Conservation (phyloP, 495 filamentous ascomycete species). For the Aspergillus haitiensis region DNA sequence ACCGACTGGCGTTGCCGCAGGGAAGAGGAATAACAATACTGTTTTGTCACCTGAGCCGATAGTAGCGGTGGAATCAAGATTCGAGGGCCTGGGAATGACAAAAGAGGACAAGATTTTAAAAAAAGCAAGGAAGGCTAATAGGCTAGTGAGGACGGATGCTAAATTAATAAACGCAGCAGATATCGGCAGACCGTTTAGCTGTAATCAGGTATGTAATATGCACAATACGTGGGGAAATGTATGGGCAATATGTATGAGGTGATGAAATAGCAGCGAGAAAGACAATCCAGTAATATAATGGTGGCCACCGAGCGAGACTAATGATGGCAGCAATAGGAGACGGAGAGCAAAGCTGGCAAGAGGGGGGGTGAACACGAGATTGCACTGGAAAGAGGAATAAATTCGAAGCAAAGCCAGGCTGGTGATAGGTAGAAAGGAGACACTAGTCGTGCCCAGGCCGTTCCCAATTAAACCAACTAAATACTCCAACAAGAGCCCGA, state of each 20-base stretch:
- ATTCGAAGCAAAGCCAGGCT: neutral
- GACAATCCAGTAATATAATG: neutral
- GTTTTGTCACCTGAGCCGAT: conserved; percentile 1
- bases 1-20: conserved; percentile 6
- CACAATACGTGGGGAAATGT: conserved; percentile 5
- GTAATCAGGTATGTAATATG: neutral
- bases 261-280: neutral
- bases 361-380: neutral
- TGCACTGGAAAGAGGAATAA: neutral
- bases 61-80: conserved; percentile 1
- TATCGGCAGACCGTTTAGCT: neutral
- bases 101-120: too few relatives aligned
- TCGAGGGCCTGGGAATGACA: neutral
- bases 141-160: neutral
- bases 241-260: conserved; percentile 6
- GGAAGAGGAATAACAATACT: neutral
- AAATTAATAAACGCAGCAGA: neutral
- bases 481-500: neutral
- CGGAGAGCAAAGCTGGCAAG: neutral
- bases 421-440: neutral
- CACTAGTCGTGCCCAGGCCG: neutral
- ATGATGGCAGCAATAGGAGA: neutral
- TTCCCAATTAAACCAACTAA: neutral
- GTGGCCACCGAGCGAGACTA: neutral
- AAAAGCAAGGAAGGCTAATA: conserved; percentile 5